Conservation (phyloP, 371 early-diverging fungal genomes). For the Smittium culicis region DNA sequence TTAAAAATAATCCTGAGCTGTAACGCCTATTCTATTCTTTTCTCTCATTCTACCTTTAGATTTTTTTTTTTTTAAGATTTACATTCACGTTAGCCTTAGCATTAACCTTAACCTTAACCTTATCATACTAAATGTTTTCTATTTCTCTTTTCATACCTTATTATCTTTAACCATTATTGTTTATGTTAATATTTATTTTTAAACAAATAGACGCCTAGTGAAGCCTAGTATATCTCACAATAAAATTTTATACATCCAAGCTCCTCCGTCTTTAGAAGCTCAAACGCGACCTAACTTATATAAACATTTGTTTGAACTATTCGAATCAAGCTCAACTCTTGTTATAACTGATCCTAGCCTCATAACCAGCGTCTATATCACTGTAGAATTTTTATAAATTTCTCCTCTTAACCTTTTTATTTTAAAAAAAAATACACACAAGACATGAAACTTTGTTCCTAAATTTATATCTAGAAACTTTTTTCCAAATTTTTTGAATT, state of each 20-base stretch:
- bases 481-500: background rate
- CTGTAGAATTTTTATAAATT: slow-evolving; percentile 16
- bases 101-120: too few relatives aligned
- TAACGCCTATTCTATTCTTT: slow-evolving; percentile 2
- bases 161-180: too few relatives aligned
- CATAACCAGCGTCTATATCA: slow-evolving; percentile 25
- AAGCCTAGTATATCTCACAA: slow-evolving; percentile 21
- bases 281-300: slow-evolving; percentile 26
- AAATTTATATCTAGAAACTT: background rate
- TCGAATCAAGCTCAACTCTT: slow-evolving; percentile 19
- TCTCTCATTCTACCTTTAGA: background rate
- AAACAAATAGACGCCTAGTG: slow-evolving; percentile 16
- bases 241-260: slow-evolving; percentile 24
- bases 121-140: too few relatives aligned
- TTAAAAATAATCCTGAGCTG: slow-evolving; percentile 17
- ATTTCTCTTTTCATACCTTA: too few relatives aligned
- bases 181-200: too few relatives aligned
- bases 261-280: slow-evolving; percentile 22
- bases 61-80: background rate
- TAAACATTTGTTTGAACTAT: slow-evolving; percentile 23
- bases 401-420: background rate
- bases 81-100: background rate
- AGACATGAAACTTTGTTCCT: background rate
- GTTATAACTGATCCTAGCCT: slow-evolving; percentile 28
- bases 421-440: background rate